These are phyloP conservation scores for Kazachstania psychrophila DNA, from an alignment of 805 yeast species.

Conservation along the genomic window DNA sequence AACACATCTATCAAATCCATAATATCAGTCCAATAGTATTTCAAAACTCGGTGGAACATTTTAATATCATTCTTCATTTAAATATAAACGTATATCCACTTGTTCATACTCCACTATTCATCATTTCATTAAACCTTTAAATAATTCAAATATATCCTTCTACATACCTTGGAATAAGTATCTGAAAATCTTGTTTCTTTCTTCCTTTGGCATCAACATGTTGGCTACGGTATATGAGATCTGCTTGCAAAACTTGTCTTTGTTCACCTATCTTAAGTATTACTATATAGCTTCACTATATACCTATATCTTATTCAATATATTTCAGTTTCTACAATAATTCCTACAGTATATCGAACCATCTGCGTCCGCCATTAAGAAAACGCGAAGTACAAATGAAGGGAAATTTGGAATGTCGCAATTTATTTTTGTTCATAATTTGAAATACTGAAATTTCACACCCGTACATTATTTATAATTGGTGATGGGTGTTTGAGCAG, in stretches of 20 bases:
- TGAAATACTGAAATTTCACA: no score
- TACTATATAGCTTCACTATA: no score
- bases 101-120: background rate
- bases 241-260: constrained; percentile 6
- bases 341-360: background rate
- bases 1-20: no score
- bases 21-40: no score
- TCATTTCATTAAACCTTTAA: background rate
- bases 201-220: constrained; percentile 99
- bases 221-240: constrained; percentile 25
- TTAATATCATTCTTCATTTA: no score
- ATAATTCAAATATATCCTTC: background rate
- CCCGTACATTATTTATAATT: no score
- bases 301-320: background rate
- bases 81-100: no score
- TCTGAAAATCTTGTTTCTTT: constrained; percentile 98
- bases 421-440: no score
- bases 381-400: no score
- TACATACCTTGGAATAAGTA: constrained; percentile 96
- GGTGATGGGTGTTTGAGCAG: no score
- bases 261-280: background rate
- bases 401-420: background rate
- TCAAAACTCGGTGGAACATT: no score
- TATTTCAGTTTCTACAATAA: background rate
- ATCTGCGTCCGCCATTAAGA: background rate